Evolutionary conservation across 805 yeast species (phyloP).

Genomic region (Candida multigemmis): DNA sequence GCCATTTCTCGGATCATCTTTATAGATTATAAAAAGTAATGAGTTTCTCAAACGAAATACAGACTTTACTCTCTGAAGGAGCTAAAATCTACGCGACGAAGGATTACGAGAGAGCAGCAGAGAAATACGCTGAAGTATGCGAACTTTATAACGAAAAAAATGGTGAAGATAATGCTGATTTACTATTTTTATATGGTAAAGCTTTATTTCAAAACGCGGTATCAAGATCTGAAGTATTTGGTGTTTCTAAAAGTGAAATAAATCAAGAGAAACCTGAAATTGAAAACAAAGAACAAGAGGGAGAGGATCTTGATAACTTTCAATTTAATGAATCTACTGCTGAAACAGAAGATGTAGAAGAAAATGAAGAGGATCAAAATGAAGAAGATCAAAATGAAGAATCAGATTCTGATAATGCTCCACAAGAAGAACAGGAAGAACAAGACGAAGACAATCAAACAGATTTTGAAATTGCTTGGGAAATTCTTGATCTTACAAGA

Average conservation of each 20-base stretch:
- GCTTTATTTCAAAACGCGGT: constrained; percentile 75
- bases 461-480: constrained; percentile 88
- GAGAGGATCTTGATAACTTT: constrained; percentile 13
- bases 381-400: constrained; percentile 24
- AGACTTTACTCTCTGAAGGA: constrained; percentile 48
- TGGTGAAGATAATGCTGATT: constrained; percentile 63
- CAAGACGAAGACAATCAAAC: constrained; percentile 45
- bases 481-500: constrained; percentile 70
- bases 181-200: constrained; percentile 69
- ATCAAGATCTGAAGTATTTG: constrained; percentile 65
- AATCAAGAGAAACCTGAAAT: constrained; percentile 9
- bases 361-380: constrained; percentile 9
- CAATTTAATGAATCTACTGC: constrained; percentile 16
- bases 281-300: constrained; percentile 11
- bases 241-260: constrained; percentile 24
- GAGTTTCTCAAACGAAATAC: constrained; percentile 33
- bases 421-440: constrained; percentile 16
- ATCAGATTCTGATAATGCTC: constrained; percentile 43
- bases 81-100: constrained; percentile 55
- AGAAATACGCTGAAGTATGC: constrained; percentile 68
- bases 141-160: constrained; percentile 38
- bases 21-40: no score
- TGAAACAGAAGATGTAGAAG: constrained; percentile 7
- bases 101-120: constrained; percentile 61
- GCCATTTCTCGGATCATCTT: neutral